Base-by-base conservation (phyloP, 257 asterid species). In the Asclepias syriaca region DNA sequence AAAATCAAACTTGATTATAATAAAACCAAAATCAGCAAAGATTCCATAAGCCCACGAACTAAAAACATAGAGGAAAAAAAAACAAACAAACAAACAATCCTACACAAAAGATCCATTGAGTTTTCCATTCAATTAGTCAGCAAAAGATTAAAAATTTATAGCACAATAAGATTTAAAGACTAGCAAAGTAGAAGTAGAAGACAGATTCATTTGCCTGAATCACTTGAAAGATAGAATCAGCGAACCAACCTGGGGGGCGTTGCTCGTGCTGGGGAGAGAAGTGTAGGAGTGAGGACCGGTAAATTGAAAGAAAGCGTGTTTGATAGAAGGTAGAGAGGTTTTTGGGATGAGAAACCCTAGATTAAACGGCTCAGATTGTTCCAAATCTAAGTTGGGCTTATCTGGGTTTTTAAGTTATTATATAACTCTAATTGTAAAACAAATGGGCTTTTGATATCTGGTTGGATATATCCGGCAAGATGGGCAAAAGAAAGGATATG, bases 331-430 rank as follows among this genome's bases (percentile, higher is more conserved):
- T 18, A 18, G 27, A 37, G 29, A 37, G 68, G 68, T 37, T 64
- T 64, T 32, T 18, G 27, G 68, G 24, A 6, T 0, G 27, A 16
- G 50, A 69, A 69, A 68, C 72, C 72, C 56, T 68, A 49, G 27
- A 55, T 68, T 68, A 15, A 37, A 68, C 63, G 72, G 63, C 32
- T 51, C 6, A 29, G 72, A 68, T 51, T 16, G 50, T 0, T 8
- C 10, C 6, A 27, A 29, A 3, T 68, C 4, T 51, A 22, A 8
- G 6, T 29, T 51, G 63, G 63, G 63, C 50, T 29, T 34, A 40
- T 51, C 8, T 8, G 6, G 16, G 12, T 8, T 48, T 14, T 2
- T 43, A 43, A 6, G 48, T 43, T 43, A 0, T 7, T 7, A 8
- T 8, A 43, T 1, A 6, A 43, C 48, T 48, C 7, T 16, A 5